Base-by-base conservation (phyloP, 495 filamentous ascomycete species). In the Hypoxylon crocopeplum region DNA sequence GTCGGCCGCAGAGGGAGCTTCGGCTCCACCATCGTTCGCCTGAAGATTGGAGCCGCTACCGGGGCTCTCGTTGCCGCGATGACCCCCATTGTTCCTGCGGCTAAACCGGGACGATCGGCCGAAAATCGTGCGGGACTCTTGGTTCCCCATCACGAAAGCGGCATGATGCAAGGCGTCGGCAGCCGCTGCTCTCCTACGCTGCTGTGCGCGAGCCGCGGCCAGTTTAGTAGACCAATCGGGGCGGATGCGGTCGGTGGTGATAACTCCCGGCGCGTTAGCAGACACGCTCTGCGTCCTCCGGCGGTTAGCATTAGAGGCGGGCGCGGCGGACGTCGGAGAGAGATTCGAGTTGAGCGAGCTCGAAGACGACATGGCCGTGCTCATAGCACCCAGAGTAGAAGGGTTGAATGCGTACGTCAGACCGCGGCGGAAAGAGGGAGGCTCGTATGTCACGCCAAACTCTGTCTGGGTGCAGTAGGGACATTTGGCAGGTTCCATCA, bases 221-320 rank as follows among this genome's bases (percentile, higher is more conserved):
- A 98, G 77, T 73, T 98, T 98, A 45, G 88, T 86, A 13, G 90
- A 84, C 94, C 94, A 98, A 68, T 98, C 94, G 0, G 94, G 95
- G 5, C 94, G 88, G 56, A 98, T 84, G 51, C 80, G 86, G 68
- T 98, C 94, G 1, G 93, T 97, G 8, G 92, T 91, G 59, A 98
- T 89, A 51, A 98, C 94, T 21, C 82, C 80, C 1, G 91, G 84
- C 56, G 88, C 87, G 60, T 77, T 89, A 1, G 88, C 88, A 38
- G 93, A 93, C 36, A 98, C 73, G 12, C 92, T 96, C 21, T 90
- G 88, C 13, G 90, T 87, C 44, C 94, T 81, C 34, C 90, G 82
- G 27, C 79, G 77, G 37, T 62, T 67, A 2, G 69, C 59, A 27
- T 78, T 81, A 12, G 81, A 74, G 30, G 62, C 34, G 1, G 75